A percentile compares a stretch with the other conserved stretches of the same genome.
phyloP scores from a whole-genome alignment of 192 early-diverging fungal species.

The Backusella luteola region DNA sequence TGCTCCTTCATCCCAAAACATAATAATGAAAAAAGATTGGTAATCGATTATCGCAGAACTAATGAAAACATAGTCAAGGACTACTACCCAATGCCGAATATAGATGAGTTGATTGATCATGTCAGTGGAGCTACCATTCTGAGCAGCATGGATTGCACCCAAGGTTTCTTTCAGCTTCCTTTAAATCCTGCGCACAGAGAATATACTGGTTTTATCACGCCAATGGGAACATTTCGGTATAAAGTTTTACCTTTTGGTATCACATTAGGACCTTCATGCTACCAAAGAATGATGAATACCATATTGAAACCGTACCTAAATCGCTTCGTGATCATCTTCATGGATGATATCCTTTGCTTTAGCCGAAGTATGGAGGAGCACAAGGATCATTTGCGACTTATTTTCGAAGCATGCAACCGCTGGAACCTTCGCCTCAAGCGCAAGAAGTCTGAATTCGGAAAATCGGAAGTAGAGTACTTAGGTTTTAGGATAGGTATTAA shows the following conservation, averaged over 20 bases:
- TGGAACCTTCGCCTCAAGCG: constrained; percentile 1
- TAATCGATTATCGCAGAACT: background rate
- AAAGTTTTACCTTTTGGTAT: background rate
- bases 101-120: background rate
- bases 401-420: constrained; percentile 4
- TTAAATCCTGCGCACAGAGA: background rate
- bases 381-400: background rate
- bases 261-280: background rate
- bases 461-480: constrained; percentile 20
- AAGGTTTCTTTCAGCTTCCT: background rate
- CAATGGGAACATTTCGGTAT: background rate
- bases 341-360: background rate
- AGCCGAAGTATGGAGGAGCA: constrained; percentile 14
- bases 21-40: background rate
- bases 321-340: background rate
- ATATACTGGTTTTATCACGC: background rate
- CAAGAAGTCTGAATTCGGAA: constrained; percentile 15
- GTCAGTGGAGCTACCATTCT: background rate
- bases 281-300: background rate
- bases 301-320: background rate
- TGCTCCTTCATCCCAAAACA: background rate
- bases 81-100: background rate
- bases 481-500: background rate
- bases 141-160: background rate
- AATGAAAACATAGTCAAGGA: background rate